These are phyloP conservation scores for Metschnikowia proteae DNA, from an alignment of 805 yeast species.

Conservation along the genomic window DNA sequence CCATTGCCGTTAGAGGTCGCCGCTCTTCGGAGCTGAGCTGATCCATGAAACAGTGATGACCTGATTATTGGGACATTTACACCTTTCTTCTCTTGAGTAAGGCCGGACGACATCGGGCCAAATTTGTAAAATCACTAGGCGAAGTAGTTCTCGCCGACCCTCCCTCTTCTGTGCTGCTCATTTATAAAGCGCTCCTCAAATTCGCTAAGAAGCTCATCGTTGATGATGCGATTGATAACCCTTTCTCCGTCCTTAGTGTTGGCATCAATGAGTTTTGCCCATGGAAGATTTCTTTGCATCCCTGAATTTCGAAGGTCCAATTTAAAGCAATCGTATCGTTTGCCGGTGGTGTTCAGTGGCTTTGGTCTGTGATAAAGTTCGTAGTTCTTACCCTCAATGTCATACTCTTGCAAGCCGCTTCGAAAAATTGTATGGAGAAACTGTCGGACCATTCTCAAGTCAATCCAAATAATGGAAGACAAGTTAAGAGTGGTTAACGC, in stretches of 20 bases:
- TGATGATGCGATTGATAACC: conserved; percentile 24
- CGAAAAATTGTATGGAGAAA: conserved; percentile 22
- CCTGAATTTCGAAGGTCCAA: conserved; percentile 48
- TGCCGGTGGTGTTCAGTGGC: neutral
- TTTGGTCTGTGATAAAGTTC: conserved; percentile 4
- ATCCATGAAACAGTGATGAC: conserved; percentile 98
- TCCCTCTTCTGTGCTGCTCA: conserved; percentile 38
- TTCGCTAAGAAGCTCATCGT: conserved; percentile 27
- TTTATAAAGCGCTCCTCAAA: conserved; percentile 29
- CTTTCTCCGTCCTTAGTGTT: conserved; percentile 10
- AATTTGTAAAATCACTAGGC: neutral
- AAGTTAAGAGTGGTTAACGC: conserved; percentile 38
- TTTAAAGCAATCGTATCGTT: neutral
- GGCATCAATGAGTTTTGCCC: conserved; percentile 35
- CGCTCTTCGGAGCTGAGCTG: conserved; percentile 52
- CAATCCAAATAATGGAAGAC: conserved; percentile 47
- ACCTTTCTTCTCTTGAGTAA: neutral
- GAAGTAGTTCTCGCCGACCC: conserved; percentile 42
- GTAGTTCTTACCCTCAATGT: conserved; percentile 7
- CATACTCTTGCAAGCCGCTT: conserved; percentile 1
- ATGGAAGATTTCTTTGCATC: conserved; percentile 43
- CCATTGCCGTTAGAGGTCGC: conserved; percentile 98
- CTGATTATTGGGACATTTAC: conserved; percentile 72
- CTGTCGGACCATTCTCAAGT: conserved; percentile 33
- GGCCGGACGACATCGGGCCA: neutral